Conservation (phyloP, 768 basidiomycete genomes). For the Cystofilobasidium macerans region DNA sequence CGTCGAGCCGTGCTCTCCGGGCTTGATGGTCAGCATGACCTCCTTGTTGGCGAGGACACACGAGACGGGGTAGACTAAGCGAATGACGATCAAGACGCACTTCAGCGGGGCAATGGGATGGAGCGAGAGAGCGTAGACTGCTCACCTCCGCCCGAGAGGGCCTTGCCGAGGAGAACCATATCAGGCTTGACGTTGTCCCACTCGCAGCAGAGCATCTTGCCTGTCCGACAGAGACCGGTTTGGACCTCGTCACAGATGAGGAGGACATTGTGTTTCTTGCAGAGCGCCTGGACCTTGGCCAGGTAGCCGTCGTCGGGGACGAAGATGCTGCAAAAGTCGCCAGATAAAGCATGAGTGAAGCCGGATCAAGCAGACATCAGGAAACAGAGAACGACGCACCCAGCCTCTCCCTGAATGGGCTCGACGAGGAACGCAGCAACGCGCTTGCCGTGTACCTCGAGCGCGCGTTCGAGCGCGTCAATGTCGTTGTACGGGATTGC, state of each 20-base stretch:
- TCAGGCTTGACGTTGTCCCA: conserved; percentile 83
- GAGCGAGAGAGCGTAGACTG: conserved; percentile 33
- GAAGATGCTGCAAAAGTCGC: conserved; percentile 54
- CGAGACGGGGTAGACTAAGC: conserved; percentile 52
- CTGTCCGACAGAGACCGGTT: conserved; percentile 86
- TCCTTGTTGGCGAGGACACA: conserved; percentile 81
- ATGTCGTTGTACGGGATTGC: conserved; percentile 74
- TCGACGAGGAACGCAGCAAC: conserved; percentile 91
- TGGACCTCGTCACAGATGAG: conserved; percentile 98
- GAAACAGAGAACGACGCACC: conserved; percentile 46
- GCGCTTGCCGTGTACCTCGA: conserved; percentile 66
- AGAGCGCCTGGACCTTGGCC: conserved; percentile 60
- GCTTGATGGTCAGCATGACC: conserved; percentile 87
- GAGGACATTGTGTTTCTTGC: conserved; percentile 86
- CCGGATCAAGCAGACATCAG: not conserved
- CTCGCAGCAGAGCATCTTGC: conserved; percentile 72
- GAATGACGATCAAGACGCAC: too few relatives aligned
- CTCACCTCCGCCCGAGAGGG: conserved; percentile 84
- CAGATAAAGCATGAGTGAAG: conserved; percentile 8
- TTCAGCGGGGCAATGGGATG: not conserved
- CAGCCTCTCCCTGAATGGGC: conserved; percentile 98
- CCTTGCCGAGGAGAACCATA: conserved; percentile 86
- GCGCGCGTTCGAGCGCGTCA: conserved; percentile 67
- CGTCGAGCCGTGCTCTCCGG: conserved; percentile 92
- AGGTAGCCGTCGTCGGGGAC: conserved; percentile 86